These are phyloP conservation scores for Zygosaccharomyces lentus DNA, from an alignment of 805 yeast genomes.

Conservation along the genomic window DNA sequence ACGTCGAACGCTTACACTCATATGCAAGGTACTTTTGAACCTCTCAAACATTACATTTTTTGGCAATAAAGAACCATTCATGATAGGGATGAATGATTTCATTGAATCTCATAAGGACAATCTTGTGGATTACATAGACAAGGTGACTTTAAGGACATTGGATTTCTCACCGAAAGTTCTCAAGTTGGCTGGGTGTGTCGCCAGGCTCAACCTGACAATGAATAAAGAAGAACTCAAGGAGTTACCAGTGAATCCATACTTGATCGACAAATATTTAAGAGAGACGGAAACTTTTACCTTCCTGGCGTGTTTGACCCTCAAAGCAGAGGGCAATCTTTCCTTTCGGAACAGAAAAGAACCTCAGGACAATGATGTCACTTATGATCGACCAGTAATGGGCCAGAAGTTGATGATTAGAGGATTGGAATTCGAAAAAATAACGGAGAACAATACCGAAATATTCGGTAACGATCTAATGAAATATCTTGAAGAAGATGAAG, in stretches of 20 bases:
- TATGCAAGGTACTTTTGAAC: constrained; percentile 75
- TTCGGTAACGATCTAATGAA: constrained; percentile 31
- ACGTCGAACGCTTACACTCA: constrained; percentile 73
- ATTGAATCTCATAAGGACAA: constrained; percentile 54
- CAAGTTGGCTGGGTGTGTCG: constrained; percentile 52
- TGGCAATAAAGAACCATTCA: constrained; percentile 79
- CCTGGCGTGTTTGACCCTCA: constrained; percentile 26
- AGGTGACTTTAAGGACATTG: constrained; percentile 62
- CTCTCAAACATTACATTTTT: constrained; percentile 73
- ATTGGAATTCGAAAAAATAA: constrained; percentile 32
- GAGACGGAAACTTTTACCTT: constrained; percentile 54
- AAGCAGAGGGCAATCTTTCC: constrained; percentile 17
- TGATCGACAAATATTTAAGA: constrained; percentile 61
- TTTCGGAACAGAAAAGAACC: constrained; percentile 9
- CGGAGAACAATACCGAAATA: constrained; percentile 30
- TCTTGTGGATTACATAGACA: constrained; percentile 64
- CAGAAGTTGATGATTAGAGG: constrained; percentile 26
- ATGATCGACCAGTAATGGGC: constrained; percentile 8
- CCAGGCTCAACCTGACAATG: constrained; percentile 50
- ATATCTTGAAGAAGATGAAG: constrained; percentile 19
- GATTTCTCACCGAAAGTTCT: constrained; percentile 58
- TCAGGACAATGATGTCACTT: constrained; percentile 9
- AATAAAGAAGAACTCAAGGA: constrained; percentile 51
- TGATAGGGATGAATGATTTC: constrained; percentile 65
- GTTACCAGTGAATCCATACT: constrained; percentile 62